These are phyloP conservation scores for Singerocomus rubriflavus DNA, from an alignment of 1,284 basidiomycete species.

Conservation along the genomic window DNA sequence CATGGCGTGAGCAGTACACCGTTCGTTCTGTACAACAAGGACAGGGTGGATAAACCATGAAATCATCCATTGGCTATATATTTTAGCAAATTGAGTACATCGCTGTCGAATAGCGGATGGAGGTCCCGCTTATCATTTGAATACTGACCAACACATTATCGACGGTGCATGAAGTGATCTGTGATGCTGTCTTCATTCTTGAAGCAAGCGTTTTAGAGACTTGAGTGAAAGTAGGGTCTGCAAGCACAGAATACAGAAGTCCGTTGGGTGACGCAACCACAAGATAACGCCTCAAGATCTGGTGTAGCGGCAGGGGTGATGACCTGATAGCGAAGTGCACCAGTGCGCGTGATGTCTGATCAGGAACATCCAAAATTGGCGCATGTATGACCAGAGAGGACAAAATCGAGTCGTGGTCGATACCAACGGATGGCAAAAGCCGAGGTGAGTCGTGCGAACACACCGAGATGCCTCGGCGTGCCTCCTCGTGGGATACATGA, in stretches of 20 bases:
- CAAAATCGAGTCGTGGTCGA: conserved; percentile 49
- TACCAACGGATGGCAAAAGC: conserved; percentile 30
- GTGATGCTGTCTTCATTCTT: conserved; percentile 15
- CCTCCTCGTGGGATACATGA: conserved; percentile 26
- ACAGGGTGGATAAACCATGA: conserved; percentile 37
- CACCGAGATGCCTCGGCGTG: conserved; percentile 26
- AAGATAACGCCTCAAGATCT: conserved; percentile 37
- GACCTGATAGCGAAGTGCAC: conserved; percentile 44
- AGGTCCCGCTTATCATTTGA: conserved; percentile 14
- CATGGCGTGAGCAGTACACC: conserved; percentile 22
- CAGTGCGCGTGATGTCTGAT: conserved; percentile 28
- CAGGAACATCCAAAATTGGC: conserved; percentile 27
- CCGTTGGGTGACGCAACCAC: conserved; percentile 14
- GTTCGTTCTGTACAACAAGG: conserved; percentile 26
- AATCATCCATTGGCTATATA: conserved; percentile 41
- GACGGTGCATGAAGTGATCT: conserved; percentile 4
- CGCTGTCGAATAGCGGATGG: conserved; percentile 10
- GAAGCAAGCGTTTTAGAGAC: conserved; percentile 14
- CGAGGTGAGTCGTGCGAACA: not conserved
- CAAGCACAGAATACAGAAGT: conserved; percentile 21
- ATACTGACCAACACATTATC: conserved; percentile 29
- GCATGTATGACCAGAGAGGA: conserved; percentile 41
- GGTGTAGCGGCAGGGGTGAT: conserved; percentile 34
- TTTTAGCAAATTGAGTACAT: conserved; percentile 32
- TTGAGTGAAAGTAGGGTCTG: conserved; percentile 16